Percentiles rank a stretch among this genome's conserved stretches.
Conservation (phyloP, 768 basidiomycete genomes). For the Punctularia strigosozonata region DNA sequence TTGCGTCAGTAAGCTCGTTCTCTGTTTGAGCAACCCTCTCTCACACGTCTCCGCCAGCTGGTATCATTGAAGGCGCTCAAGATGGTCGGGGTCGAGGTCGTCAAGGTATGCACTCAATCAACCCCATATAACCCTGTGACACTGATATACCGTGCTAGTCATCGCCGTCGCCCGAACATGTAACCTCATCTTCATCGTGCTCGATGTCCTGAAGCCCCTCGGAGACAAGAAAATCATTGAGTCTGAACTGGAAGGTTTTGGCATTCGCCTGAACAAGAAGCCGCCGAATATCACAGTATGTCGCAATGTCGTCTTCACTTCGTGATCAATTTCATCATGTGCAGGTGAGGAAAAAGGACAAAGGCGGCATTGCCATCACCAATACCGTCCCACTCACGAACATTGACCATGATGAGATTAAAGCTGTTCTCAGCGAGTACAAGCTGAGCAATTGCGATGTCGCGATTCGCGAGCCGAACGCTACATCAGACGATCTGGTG, state of each 20-base stretch:
- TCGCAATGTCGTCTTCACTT: too few species aligned
- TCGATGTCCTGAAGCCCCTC: constrained; percentile 97
- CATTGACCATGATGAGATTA: constrained; percentile 93
- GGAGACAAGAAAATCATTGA: constrained; percentile 91
- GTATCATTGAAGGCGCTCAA: constrained; percentile 97
- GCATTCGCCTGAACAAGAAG: constrained; percentile 90
- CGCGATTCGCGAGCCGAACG: constrained; percentile 84
- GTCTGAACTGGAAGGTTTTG: constrained; percentile 93
- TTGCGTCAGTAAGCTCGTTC: constrained; percentile 45
- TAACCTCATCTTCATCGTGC: constrained; percentile 95
- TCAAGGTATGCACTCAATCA: constrained; percentile 76
- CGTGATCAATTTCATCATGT: too few species aligned
- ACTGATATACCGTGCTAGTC: too few species aligned
- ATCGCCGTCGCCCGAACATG: constrained; percentile 86
- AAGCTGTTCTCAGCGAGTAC: constrained; percentile 90
- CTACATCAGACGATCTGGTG: constrained; percentile 91
- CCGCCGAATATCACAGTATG: constrained; percentile 80
- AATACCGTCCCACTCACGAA: constrained; percentile 95
- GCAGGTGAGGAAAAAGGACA: constrained; percentile 82
- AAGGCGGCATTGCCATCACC: constrained; percentile 88
- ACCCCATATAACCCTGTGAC: too few species aligned
- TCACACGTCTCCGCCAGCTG: constrained; percentile 38
- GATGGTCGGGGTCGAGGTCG: constrained; percentile 94
- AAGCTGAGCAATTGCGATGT: constrained; percentile 82
- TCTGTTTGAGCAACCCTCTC: constrained; percentile 7